Evolutionary conservation across 495 filamentous ascomycete species (phyloP), one percentile per base, ranked within the genome.

Genomic region (Aspergillus conjunctus): DNA sequence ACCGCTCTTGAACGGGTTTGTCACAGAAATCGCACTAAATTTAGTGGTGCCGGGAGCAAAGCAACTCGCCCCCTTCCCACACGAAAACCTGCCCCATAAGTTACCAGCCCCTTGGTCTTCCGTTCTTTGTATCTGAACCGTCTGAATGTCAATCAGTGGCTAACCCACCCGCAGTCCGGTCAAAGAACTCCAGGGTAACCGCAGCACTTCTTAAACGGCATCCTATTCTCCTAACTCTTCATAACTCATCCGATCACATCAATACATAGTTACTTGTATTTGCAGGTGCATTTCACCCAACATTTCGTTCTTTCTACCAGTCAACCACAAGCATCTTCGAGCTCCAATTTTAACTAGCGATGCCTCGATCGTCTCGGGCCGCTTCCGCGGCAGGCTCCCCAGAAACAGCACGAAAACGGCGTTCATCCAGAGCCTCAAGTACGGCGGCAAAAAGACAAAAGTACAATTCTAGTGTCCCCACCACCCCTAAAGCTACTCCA

Each of bases 291-390:
- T n/a, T 21, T 21, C 37, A 26, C n/a, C 21, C 15, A 12, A 31
- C 18, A 37, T 34, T 17, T 32, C 56, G 49, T 34, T 18, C 48
- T 32, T 44, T 56, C 9, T 30, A 15, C 4, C 5, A 51, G 7
- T 7, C 21, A 15, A 45, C n/a, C 30, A 5, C 26, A 10, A 46
- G n/a, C 30, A 49, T 49, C 37, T 48, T 26, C n/a, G 12, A 58
- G 50, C 31, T 17, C 22, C 54, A 8, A 43, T n/a, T 22, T 20
- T 48, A 32, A 7, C 8, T 58, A 58, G 59, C 54, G 55, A 79
- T 79, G 75, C 64, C 75, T 69, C 75, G 74, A 67, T 69, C 71
- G 68, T 76, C 75, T 72, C 71, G 68, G 70, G 58, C 76, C 70
- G 74, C 67, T 65, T 66, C 71, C 65, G 70, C 66, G 54, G 63